Evolutionary conservation across 2,329 filamentous ascomycete species (phyloP), one percentile per base, ranked within the genome.

Genomic region (Nemania sp.): DNA sequence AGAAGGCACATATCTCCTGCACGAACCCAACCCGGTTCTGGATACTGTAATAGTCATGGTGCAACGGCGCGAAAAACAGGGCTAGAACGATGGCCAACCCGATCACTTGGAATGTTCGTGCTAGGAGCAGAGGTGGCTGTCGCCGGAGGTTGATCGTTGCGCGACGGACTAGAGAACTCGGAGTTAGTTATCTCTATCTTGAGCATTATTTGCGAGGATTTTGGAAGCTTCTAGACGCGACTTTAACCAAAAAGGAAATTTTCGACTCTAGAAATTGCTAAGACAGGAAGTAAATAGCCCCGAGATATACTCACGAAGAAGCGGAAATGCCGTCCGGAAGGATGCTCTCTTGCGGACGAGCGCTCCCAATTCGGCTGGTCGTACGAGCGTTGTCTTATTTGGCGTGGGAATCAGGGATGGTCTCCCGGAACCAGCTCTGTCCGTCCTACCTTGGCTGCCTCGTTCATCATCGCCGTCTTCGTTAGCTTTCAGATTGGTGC

Each of bases 11-110:
- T 32, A 93, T 85, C 75, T 94, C 88, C 70, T 93, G 89, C 0
- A 93, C 82, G 72, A 93, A 91, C 0, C 92, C 92, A 73, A 94
- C 86, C 1, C 92, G 87, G 58, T 89, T 92, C 77, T 94, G 92
- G 0, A 94, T 85, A 1, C 88, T 88, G 61, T 85, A 87, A 80
- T 91, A 93, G 77, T 93, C 86, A 74, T 89, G 85, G 71, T 89
- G 86, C 2, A 94, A 77, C 0, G 92, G 92, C 0, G 92, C 87
- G 75, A 93, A 93, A 82, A 92, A 92, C 13, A 92, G 81, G 0
- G 89, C 82, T 11, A 92, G 82, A 41, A 92, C 85, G 45, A 90
- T 81, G 2, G 85, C 88, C 3, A 92, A 81, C 0, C 89, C 89
- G 1, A 90, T 77, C 1, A 92, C 88, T 77, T 93, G 90, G 84